Conservation (phyloP, 1,139 yeast species). For the Spencermartinsiella ligniputridi region DNA sequence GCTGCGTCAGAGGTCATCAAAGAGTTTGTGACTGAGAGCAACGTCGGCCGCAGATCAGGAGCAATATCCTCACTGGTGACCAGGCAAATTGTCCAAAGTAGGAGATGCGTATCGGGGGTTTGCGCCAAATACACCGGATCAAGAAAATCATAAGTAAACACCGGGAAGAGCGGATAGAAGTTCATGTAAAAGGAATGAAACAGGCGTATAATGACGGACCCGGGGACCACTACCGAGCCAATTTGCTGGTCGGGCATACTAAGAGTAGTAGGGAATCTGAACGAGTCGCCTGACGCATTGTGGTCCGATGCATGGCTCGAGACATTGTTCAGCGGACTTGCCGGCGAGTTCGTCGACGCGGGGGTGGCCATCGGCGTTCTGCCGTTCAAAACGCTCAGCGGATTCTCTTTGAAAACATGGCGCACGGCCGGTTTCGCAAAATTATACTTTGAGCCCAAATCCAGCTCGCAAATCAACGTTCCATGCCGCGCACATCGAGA, state of each 20-base stretch:
- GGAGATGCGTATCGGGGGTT: neutral
- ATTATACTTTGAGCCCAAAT: neutral
- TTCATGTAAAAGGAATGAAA: neutral
- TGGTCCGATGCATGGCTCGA: neutral
- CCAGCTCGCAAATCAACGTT: neutral
- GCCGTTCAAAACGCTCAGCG: neutral
- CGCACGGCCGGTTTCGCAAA: neutral
- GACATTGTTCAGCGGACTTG: neutral
- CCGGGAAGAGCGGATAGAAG: neutral
- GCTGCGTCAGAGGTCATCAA: neutral
- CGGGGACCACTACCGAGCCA: neutral
- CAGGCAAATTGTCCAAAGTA: neutral
- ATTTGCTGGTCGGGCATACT: neutral
- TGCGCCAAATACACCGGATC: neutral
- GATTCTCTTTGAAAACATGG: neutral
- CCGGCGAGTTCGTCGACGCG: too few relatives aligned
- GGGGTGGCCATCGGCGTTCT: too few relatives aligned
- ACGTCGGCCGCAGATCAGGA: neutral
- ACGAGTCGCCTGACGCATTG: too few relatives aligned
- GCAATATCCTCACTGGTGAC: neutral
- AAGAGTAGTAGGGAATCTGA: neutral
- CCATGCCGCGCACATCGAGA: constrained; percentile 14
- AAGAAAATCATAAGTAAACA: neutral
- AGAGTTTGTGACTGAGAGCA: neutral
- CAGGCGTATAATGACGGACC: neutral